Percentiles rank a stretch among this genome's conserved stretches.
Conservation (phyloP, 116 monocot genomes). For the Phalaenopsis hybrid region DNA sequence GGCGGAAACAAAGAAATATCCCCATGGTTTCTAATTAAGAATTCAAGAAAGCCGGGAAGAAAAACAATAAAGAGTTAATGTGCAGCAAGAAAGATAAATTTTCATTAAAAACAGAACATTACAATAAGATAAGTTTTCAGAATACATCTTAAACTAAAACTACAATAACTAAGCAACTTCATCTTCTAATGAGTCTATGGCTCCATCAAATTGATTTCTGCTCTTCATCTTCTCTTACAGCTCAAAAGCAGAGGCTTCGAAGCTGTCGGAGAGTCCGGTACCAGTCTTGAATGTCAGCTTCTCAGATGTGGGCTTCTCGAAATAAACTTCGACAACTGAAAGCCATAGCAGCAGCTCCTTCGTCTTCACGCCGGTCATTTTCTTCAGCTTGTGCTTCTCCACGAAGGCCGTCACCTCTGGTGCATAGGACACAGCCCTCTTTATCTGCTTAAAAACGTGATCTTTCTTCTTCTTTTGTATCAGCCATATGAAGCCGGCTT, state of each 20-base stretch:
- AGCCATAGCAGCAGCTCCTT: not conserved
- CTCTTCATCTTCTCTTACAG: not conserved
- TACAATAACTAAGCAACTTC: too few relatives aligned
- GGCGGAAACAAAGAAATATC: constrained; percentile 18
- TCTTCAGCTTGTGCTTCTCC: not conserved
- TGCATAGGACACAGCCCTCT: not conserved
- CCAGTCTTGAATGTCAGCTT: not conserved
- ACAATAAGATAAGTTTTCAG: too few relatives aligned
- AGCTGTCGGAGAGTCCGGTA: constrained; percentile 4
- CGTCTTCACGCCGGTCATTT: not conserved
- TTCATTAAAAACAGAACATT: too few relatives aligned
- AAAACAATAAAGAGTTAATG: too few relatives aligned
- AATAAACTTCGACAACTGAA: not conserved
- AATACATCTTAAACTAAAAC: too few relatives aligned
- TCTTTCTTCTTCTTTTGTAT: not conserved
- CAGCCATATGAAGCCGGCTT: not conserved
- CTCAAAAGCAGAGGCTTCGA: not conserved
- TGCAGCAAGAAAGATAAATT: too few relatives aligned
- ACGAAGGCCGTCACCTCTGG: not conserved
- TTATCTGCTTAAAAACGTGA: not conserved
- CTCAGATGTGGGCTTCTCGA: not conserved
- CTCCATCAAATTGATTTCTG: too few relatives aligned
- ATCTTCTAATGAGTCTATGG: too few relatives aligned
- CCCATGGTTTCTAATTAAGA: not conserved
- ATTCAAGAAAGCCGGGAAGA: too few relatives aligned